Base-by-base conservation (phyloP, 1,284 basidiomycete species). In the Stygiomarasmius scandens region DNA sequence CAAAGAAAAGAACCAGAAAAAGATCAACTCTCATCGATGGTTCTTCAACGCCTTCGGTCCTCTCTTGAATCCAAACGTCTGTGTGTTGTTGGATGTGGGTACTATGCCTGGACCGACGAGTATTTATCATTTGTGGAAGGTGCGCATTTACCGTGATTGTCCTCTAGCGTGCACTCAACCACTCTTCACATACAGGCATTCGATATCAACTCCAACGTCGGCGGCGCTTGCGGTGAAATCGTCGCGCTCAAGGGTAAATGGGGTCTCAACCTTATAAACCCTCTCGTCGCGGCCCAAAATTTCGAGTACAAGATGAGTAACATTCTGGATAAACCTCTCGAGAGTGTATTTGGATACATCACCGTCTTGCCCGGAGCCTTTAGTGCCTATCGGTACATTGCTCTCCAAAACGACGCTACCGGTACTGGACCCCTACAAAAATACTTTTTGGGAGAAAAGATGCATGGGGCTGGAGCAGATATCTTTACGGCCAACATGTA, bases 301-400 rank as follows among this genome's bases (percentile, higher is more conserved):
- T 96, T 96, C 62, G 95, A 97, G 76, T 98, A 98, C 78, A 97
- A 97, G 81, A 96, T 96, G 90, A 90, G 87, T 50, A 96, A 95
- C 67, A 95, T 96, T 62, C 71, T 95, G 58, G 93, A 95, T 67
- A 96, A 96, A 71, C 94, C 95, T 5, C 72, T 96, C 22, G 89
- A 92, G 64, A 86, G 83, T 24, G 78, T 95, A 20, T 95, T 97
- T 72, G 95, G 95, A 8, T 96, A 96, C 71, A 96, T 97, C 69
- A 91, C 91, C 0, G 94, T 97, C 36, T 72, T 97, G 48, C 95
- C 95, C 2, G 95, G 95, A 61, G 95, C 95, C 2, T 97, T 97
- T 74, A 93, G 90, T 56, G 95, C 95, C 1, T 95, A 95, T 69
- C 78, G 93, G 60, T 61, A 58, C 29, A 58, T 61, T 32, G 55